phyloP scores from a whole-genome alignment of 805 yeast species.

The Candida bentonensis region DNA sequence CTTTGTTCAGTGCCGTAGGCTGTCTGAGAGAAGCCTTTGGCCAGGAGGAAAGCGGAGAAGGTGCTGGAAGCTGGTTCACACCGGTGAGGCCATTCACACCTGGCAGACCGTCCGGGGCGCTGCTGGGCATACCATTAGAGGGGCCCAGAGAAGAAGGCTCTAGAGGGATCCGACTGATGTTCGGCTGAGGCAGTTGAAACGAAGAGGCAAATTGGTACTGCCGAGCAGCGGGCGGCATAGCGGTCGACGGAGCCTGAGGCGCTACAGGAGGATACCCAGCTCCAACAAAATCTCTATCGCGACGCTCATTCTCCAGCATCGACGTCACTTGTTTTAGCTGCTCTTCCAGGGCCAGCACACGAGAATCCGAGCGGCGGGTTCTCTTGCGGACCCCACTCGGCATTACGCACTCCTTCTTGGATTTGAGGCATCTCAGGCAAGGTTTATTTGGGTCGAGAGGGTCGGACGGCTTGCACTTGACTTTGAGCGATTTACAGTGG shows the following conservation, averaged over 20 bases:
- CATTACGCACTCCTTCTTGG: slow-evolving; percentile 48
- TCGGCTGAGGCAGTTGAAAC: no score
- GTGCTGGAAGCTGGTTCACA: no score
- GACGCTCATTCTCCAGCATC: not conserved
- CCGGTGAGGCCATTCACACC: no score
- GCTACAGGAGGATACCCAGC: not conserved
- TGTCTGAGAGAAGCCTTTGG: no score
- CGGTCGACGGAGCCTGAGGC: not conserved
- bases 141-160: no score
- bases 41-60: no score
- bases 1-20: not conserved
- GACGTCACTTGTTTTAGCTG: not conserved
- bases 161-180: no score
- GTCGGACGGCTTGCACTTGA: slow-evolving; percentile 62
- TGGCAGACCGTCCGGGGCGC: no score
- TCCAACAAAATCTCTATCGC: not conserved
- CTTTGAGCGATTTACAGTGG: slow-evolving; percentile 61
- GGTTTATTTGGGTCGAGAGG: slow-evolving; percentile 40
- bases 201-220: not conserved
- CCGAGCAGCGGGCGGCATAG: not conserved
- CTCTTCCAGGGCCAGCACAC: not conserved
- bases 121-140: no score
- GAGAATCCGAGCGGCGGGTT: slow-evolving; percentile 7
- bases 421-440: slow-evolving; percentile 55
- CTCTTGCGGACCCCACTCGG: slow-evolving; percentile 49